Evolutionary conservation across 164 flowering plant genomes (phyloP).

Genomic region (Cinnamomum micranthum): DNA sequence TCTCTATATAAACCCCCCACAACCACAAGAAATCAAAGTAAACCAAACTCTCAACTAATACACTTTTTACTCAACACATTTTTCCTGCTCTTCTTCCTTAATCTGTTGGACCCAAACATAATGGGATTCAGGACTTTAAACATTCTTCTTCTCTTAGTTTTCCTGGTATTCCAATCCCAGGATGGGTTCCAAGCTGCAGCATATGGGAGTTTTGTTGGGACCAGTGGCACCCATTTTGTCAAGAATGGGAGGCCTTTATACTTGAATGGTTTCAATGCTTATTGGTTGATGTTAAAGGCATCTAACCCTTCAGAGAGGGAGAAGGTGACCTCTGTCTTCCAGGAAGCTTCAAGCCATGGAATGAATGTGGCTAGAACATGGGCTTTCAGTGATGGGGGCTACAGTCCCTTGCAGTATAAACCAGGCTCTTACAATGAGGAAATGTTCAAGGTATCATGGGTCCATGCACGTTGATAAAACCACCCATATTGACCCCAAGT

Average conservation of each 20-base stretch:
- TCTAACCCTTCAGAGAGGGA: slow-evolving; percentile 32
- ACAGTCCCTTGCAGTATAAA: slow-evolving; percentile 35
- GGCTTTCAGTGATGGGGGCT: slow-evolving; percentile 55
- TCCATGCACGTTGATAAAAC: background rate
- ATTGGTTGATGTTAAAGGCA: slow-evolving; percentile 47
- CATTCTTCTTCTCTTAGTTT: background rate
- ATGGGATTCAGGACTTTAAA: background rate
- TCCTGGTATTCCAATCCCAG: background rate
- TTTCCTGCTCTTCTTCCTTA: background rate
- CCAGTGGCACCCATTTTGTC: slow-evolving; percentile 21
- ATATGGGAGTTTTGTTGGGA: slow-evolving; percentile 11
- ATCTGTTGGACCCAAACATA: background rate
- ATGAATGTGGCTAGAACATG: slow-evolving; percentile 7
- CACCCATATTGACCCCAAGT: too few relatives aligned
- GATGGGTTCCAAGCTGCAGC: background rate
- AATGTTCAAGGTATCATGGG: slow-evolving; percentile 17
- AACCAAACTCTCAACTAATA: background rate
- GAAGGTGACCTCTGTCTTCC: slow-evolving; percentile 34
- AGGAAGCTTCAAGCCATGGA: slow-evolving; percentile 33
- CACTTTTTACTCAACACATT: background rate
- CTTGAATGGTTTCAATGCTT: slow-evolving; percentile 15
- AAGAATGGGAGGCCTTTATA: slow-evolving; percentile 20
- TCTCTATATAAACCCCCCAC: too few relatives aligned
- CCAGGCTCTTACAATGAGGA: slow-evolving; percentile 53
- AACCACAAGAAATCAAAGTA: too few relatives aligned